Percentiles rank a stretch among this genome's conserved stretches.
Conservation (phyloP, 345 rosid genomes). For the Passiflora organensis region DNA sequence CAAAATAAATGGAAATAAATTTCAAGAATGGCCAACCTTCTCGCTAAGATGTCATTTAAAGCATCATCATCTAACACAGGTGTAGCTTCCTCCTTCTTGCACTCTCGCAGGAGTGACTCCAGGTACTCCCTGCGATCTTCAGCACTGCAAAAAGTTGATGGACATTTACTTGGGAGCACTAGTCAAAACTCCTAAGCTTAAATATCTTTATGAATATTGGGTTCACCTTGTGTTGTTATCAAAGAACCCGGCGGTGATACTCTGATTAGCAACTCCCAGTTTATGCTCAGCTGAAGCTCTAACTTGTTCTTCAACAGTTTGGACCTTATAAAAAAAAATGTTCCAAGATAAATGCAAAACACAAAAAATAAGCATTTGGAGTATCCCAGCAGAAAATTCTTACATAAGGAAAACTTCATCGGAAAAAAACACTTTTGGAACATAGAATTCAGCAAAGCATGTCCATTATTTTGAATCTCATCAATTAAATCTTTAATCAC, state of each 20-base stretch:
- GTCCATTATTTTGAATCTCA: too few relatives aligned
- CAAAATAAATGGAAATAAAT: too few relatives aligned
- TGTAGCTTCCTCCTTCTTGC: slow-evolving; percentile 87
- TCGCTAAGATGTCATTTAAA: slow-evolving; percentile 76
- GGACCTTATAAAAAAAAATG: slow-evolving; percentile 41
- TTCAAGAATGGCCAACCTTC: slow-evolving; percentile 47
- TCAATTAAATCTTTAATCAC: too few relatives aligned
- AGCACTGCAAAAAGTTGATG: slow-evolving; percentile 48
- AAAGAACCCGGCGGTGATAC: slow-evolving; percentile 94
- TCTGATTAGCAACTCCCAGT: slow-evolving; percentile 96
- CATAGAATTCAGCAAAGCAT: too few relatives aligned
- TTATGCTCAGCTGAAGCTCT: slow-evolving; percentile 95
- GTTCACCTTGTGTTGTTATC: slow-evolving; percentile 85
- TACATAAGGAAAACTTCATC: too few relatives aligned
- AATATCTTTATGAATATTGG: slow-evolving; percentile 5
- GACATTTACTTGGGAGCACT: slow-evolving; percentile 7
- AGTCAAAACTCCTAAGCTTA: neutral
- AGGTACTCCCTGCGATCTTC: slow-evolving; percentile 92
- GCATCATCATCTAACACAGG: slow-evolving; percentile 87
- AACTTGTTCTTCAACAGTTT: slow-evolving; percentile 95
- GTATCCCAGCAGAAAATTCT: too few relatives aligned
- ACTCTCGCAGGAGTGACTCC: slow-evolving; percentile 79
- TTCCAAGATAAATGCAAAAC: neutral
- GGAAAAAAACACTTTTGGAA: too few relatives aligned
- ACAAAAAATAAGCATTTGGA: too few relatives aligned